A percentile compares a stretch with the other conserved stretches of the same genome.
Conservation (phyloP, 345 rosid species). For the Brassica juncea region DNA sequence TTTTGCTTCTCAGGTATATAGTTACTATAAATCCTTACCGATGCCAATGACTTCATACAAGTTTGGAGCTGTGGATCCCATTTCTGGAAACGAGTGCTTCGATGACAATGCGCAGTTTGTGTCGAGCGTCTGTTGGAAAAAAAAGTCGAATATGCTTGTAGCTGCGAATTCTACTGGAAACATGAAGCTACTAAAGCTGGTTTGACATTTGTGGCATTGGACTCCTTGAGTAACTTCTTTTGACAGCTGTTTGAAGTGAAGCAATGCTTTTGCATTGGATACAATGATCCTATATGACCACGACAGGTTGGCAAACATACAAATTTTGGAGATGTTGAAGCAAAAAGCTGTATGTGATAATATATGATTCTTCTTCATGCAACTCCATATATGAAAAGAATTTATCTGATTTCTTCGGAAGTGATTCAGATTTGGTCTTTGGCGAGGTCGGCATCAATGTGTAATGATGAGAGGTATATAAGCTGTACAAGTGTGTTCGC, state of each 20-base stretch:
- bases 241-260: constrained; percentile 15
- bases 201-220: constrained; percentile 20
- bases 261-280: constrained; percentile 12
- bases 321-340: constrained; percentile 17
- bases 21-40: constrained; percentile 72
- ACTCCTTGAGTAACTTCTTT: constrained; percentile 9
- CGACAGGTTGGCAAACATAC: background rate
- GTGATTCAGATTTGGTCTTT: constrained; percentile 18
- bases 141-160: constrained; percentile 64
- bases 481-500: constrained; percentile 3
- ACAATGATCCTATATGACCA: constrained; percentile 7
- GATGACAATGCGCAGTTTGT: constrained; percentile 75
- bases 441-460: constrained; percentile 15
- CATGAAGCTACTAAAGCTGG: constrained; percentile 70
- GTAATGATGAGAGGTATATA: constrained; percentile 32
- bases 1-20: constrained; percentile 59
- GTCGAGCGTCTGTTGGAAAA: constrained; percentile 93
- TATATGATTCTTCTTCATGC: constrained; percentile 18
- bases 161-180: constrained; percentile 88
- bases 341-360: constrained; percentile 5
- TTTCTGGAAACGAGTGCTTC: constrained; percentile 57
- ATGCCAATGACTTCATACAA: constrained; percentile 83
- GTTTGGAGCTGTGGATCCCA: constrained; percentile 70
- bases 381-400: constrained; percentile 1
- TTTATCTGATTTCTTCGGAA: constrained; percentile 17